Evolutionary conservation across 2,329 filamentous ascomycete species (phyloP).

Genomic region (Rutstroemia sp.): DNA sequence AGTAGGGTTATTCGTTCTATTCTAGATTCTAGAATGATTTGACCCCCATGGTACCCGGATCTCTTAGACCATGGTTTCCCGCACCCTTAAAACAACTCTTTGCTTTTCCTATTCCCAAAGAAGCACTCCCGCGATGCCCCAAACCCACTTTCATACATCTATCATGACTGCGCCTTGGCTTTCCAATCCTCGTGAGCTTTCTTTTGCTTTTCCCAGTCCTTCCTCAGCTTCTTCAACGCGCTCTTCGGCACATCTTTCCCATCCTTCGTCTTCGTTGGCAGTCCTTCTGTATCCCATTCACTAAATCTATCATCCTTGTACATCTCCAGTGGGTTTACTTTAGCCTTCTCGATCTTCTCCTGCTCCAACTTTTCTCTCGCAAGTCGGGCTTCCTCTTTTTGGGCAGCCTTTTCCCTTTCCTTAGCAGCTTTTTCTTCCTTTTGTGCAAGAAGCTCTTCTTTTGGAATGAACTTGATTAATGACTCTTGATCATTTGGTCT

Average conservation of each 20-base stretch:
- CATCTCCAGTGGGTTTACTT: constrained; percentile 46
- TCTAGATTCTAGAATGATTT: no score
- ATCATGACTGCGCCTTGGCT: constrained; percentile 8
- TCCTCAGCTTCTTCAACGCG: constrained; percentile 72
- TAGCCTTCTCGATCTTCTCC: constrained; percentile 46
- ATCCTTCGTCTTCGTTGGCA: constrained; percentile 70
- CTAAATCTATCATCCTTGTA: constrained; percentile 57
- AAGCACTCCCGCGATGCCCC: background rate
- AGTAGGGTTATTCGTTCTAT: no score
- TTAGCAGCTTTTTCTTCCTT: constrained; percentile 52
- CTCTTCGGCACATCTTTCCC: constrained; percentile 78
- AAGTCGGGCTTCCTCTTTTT: constrained; percentile 32
- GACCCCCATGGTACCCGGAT: no score
- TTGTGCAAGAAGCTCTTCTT: constrained; percentile 48
- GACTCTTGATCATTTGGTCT: constrained; percentile 53
- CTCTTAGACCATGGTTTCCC: no score
- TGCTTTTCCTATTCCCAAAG: background rate
- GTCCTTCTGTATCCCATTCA: constrained; percentile 75
- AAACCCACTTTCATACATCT: background rate
- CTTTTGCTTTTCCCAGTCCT: constrained; percentile 88
- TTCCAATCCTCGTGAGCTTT: constrained; percentile 65
- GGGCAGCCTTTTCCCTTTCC: constrained; percentile 53
- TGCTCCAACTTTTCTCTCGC: constrained; percentile 40
- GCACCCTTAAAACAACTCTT: no score
- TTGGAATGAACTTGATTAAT: constrained; percentile 61